Conservation (phyloP, 495 filamentous ascomycete species). For the Rhypophila decipiens region DNA sequence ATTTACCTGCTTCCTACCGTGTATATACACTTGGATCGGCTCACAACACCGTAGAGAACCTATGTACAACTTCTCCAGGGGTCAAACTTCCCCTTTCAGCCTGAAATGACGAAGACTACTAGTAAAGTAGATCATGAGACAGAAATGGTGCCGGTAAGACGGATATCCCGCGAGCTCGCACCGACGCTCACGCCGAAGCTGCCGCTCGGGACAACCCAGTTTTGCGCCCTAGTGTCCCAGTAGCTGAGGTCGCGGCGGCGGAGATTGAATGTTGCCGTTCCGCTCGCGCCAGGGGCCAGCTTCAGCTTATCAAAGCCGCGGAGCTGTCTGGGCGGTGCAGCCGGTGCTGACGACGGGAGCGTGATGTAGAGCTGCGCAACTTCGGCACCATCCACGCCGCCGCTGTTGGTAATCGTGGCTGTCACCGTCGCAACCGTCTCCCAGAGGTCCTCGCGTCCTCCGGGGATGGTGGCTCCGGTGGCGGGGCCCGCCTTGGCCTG, state of each 20-base stretch:
- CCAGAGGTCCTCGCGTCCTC: conserved; percentile 61
- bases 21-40: too few relatives aligned
- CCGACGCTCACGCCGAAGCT: conserved; percentile 42
- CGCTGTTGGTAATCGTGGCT: conserved; percentile 61
- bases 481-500: conserved; percentile 42
- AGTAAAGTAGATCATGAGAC: too few relatives aligned
- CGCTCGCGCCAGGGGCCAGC: conserved; percentile 36
- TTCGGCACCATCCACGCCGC: conserved; percentile 59
- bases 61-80: too few relatives aligned
- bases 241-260: conserved; percentile 48
- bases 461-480: conserved; percentile 55
- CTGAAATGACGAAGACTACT: too few relatives aligned
- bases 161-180: conserved; percentile 45
- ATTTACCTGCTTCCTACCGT: too few relatives aligned
- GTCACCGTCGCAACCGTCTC: conserved; percentile 53
- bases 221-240: conserved; percentile 44
- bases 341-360: conserved; percentile 39
- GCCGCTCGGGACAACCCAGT: conserved; percentile 49
- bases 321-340: conserved; percentile 46
- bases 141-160: conserved; percentile 21
- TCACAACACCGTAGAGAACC: too few relatives aligned
- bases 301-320: conserved; percentile 53
- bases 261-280: conserved; percentile 43
- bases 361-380: conserved; percentile 63
- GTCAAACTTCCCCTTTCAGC: too few relatives aligned